Evolutionary conservation across 2,329 filamentous ascomycete species (phyloP), one percentile per base, ranked within the genome.

Genomic region (Arthrinium puccinioides): DNA sequence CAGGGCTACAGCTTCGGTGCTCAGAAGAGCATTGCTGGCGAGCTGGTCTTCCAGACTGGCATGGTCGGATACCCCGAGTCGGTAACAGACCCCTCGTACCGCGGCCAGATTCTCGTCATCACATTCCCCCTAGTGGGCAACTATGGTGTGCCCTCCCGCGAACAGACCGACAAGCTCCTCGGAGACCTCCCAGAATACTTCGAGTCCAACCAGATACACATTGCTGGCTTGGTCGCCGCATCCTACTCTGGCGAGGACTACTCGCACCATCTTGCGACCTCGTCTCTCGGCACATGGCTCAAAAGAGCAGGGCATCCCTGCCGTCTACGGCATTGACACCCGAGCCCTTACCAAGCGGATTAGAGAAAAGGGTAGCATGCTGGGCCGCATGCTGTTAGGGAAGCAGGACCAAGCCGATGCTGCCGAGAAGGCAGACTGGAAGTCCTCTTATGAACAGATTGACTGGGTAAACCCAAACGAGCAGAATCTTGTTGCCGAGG

Each of bases 1-100:
- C 86, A 94, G 61, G 92, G 92, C 52, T 88, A 87, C 71, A 95
- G 88, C 75, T 98, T 98, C 61, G 92, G 92, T 64, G 89, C 90
- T 46, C 75, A 87, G 57, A 95, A 89, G 76, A 95, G 87, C 69
- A 80, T 94, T 56, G 85, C 90, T 49, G 92, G 92, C 62, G 92
- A 98, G 73, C 74, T 98, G 61, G 92, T 98, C 66, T 98, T 98
- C 71, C 90, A 97, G 75, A 98, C 92, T 41, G 92, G 92, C 64
- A 95, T 97, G 89, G 92, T 97, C 52, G 92, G 92, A 57, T 98
- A 98, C 62, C 89, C 92, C 28, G 92, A 98, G 72, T 94, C 84
- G 32, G 74, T 92, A 52, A 90, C 86, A 43, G 86, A 92, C 58
- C 86, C 86, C 49, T 90, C 86, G 34, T 90, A 92, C 65, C 82